Conservation (phyloP, 768 basidiomycete genomes). For the Podaxis sp. region DNA sequence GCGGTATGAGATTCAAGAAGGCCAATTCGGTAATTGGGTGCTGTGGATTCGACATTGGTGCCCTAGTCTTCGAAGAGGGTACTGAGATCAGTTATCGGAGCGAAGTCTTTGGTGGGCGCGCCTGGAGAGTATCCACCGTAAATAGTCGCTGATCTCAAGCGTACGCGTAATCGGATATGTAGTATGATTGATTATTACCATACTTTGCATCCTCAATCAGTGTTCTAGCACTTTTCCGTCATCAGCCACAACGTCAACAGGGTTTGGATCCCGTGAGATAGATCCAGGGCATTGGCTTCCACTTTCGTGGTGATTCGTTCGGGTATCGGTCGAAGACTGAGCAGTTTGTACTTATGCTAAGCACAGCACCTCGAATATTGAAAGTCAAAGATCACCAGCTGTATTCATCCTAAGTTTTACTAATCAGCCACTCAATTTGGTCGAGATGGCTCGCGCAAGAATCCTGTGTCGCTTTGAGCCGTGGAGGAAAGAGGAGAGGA, state of each 20-base stretch:
- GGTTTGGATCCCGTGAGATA: not conserved
- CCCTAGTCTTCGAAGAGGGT: not conserved
- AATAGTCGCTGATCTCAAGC: not conserved
- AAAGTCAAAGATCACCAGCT: not conserved
- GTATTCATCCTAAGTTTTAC: not conserved
- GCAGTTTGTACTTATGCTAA: no score
- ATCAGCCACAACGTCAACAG: not conserved
- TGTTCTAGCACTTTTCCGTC: not conserved
- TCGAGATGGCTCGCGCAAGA: constrained; percentile 52
- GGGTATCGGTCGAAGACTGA: no score
- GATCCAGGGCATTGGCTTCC: not conserved
- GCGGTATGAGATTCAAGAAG: constrained; percentile 33
- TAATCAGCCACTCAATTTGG: constrained; percentile 36
- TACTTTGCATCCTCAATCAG: not conserved
- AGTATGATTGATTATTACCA: not conserved
- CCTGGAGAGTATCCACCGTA: not conserved
- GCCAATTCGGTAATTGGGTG: constrained; percentile 42
- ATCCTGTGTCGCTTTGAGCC: constrained; percentile 30
- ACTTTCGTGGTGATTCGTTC: no score
- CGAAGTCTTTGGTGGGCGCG: not conserved
- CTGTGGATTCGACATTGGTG: not conserved
- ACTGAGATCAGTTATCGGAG: not conserved
- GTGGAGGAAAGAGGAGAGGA: not conserved
- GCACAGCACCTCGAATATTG: no score
- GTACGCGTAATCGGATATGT: not conserved